phyloP scores from a whole-genome alignment of 2,329 filamentous ascomycete genomes.

The Aspergillus sclerotialis region DNA sequence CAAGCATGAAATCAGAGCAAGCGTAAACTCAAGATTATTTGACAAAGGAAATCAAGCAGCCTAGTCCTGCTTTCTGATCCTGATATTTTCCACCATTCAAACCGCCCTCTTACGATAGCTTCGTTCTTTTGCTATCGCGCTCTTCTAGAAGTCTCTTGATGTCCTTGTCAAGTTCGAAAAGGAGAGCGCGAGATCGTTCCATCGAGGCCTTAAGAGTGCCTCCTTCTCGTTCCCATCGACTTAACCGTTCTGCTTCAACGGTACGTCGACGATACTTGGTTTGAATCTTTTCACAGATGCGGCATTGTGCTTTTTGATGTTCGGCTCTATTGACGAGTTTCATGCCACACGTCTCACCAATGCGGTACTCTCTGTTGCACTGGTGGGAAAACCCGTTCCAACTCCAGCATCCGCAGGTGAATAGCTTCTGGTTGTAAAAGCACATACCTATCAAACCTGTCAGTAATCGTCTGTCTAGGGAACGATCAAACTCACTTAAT shows the following conservation, averaged over 20 bases:
- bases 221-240: conserved; percentile 70
- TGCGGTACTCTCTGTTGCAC: conserved; percentile 91
- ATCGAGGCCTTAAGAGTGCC: conserved; percentile 52
- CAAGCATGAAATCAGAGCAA: neutral
- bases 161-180: conserved; percentile 63
- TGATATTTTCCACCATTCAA: conserved; percentile 8
- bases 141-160: conserved; percentile 60
- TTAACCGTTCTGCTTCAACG: conserved; percentile 68
- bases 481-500: conserved; percentile 27
- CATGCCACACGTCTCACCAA: conserved; percentile 91
- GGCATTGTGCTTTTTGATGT: conserved; percentile 61
- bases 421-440: conserved; percentile 88
- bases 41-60: neutral
- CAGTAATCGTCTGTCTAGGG: conserved; percentile 17
- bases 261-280: conserved; percentile 70
- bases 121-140: conserved; percentile 35
- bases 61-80: neutral
- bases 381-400: conserved; percentile 91
- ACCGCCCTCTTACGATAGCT: conserved; percentile 13
- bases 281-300: conserved; percentile 80
- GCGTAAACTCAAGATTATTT: neutral
- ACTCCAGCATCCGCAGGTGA: conserved; percentile 83
- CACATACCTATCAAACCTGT: conserved; percentile 60
- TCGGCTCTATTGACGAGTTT: conserved; percentile 76
- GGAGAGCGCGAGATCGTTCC: conserved; percentile 63